Base-by-base conservation (phyloP, 495 filamentous ascomycete genomes). In the Haplographium delicatum region DNA sequence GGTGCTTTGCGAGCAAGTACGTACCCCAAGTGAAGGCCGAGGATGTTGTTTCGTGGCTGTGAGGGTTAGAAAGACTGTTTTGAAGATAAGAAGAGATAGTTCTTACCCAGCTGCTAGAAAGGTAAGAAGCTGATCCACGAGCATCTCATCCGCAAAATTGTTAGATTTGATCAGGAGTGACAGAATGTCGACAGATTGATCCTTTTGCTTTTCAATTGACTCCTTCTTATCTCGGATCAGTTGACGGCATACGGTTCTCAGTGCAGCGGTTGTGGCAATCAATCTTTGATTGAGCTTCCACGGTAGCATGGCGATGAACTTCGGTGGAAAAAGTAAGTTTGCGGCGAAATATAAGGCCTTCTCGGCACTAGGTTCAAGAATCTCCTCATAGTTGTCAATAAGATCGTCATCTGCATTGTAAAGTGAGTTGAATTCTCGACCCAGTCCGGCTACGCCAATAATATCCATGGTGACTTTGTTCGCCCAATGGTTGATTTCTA, bases 41-140 rank as follows among this genome's bases (percentile, higher is more conserved):
- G 18, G 78, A 72, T 0, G 79, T 79, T 2, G 76, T 79, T 72
- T 95, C 91, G 62, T 96, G 91, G n/a, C 91, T 58, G 13, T 10
- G 20, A n/a, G n/a, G n/a, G n/a, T n/a, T n/a, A n/a, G n/a, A n/a
- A n/a, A n/a, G n/a, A n/a, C n/a, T n/a, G n/a, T n/a, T n/a, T n/a
- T n/a, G n/a, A n/a, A n/a, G n/a, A n/a, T n/a, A n/a, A n/a, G n/a
- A n/a, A n/a, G n/a, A n/a, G n/a, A n/a, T n/a, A 42, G 18, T 11
- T 11, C 33, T 46, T 44, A 59, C 56, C 91, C 91, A 1, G 91
- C 91, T 1, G 83, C 86, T 4, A 96, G 81, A 71, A 96, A 95
- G 2, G 90, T 96, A 86, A 95, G 90, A 61, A 94, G 77, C 62
- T 96, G 90, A 62, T 96, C 88, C 24, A 88, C 74, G n/a, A 96